Base-by-base conservation (phyloP, 495 filamentous ascomycete genomes). In the Hypoxylon lenormandii region DNA sequence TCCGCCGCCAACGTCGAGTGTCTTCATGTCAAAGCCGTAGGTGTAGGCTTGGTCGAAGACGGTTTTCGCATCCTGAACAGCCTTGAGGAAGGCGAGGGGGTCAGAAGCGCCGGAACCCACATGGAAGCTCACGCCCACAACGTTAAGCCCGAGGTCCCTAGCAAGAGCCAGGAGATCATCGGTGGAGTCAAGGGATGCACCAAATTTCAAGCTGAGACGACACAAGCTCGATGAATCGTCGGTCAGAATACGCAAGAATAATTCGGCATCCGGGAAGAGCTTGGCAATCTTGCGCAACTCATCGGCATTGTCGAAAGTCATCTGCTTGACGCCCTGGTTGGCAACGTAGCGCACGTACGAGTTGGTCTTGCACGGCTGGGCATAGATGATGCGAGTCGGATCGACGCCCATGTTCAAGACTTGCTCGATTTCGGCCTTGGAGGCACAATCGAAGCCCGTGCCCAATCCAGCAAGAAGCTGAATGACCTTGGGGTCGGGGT, bases 321-420 rank as follows among this genome's bases (percentile, higher is more conserved):
- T 98, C 83, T 97, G 93, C 82, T 92, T 96, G 72, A 99, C 94
- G 62, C 89, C 90, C 57, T 90, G 78, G 76, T 88, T 85, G 58
- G 89, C 86, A 53, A 94, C 94, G 72, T 92, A 96, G 72, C 93
- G 92, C 64, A 98, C 83, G 80, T 97, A 97, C 38, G 94, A 97
- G 80, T 96, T 96, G 74, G 95, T 97, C 86, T 98, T 98, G 90
- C 96, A 98, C 43, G 95, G 95, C 78, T 99, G 96, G 49, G 95
- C 96, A 75, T 97, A 99, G 80, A 99, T 97, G 83, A 99, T 97
- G 72, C 93, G 92, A 56, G 88, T 86, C 3, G 96, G 92, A 74
- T 94, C 91, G 62, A 97, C 86, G 62, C 93, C 94, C 65, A 93
- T 85, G 68, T 85, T 84, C 45, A 97, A 84, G 66, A 97, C 91